Evolutionary conservation across 73 alveolate genomes (phyloP).

Genomic region (Paramecium biaurelia): DNA sequence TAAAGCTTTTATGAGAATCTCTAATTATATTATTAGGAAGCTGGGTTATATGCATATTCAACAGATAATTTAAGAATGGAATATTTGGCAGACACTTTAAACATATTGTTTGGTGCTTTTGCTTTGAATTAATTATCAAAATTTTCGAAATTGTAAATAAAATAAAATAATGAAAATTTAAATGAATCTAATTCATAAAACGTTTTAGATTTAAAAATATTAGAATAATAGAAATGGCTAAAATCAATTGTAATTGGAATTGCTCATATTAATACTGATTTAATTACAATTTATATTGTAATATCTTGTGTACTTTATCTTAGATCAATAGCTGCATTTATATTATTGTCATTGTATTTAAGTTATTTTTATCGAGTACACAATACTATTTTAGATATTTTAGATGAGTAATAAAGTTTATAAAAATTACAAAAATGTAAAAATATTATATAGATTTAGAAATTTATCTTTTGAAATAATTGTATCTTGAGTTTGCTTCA

Average conservation of each 20-base stretch:
- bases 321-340: conserved; percentile 30
- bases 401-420: background rate
- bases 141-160: background rate
- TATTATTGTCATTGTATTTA: background rate
- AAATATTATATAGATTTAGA: background rate
- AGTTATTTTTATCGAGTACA: conserved; percentile 31
- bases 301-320: conserved; percentile 24
- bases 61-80: background rate
- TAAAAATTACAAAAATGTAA: background rate
- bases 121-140: background rate
- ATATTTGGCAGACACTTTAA: conserved; percentile 19
- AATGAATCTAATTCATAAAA: background rate
- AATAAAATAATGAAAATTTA: background rate
- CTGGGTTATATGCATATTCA: background rate
- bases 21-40: background rate
- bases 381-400: background rate
- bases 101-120: conserved; percentile 23
- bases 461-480: background rate
- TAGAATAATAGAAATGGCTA: background rate
- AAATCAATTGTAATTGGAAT: background rate
- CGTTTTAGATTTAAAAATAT: background rate
- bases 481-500: background rate
- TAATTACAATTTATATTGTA: conserved; percentile 3
- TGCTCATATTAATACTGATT: conserved; percentile 42
- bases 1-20: background rate